Evolutionary conservation across 768 basidiomycete species (phyloP), one percentile per base, ranked within the genome.

Genomic region (Suillus placidus): DNA sequence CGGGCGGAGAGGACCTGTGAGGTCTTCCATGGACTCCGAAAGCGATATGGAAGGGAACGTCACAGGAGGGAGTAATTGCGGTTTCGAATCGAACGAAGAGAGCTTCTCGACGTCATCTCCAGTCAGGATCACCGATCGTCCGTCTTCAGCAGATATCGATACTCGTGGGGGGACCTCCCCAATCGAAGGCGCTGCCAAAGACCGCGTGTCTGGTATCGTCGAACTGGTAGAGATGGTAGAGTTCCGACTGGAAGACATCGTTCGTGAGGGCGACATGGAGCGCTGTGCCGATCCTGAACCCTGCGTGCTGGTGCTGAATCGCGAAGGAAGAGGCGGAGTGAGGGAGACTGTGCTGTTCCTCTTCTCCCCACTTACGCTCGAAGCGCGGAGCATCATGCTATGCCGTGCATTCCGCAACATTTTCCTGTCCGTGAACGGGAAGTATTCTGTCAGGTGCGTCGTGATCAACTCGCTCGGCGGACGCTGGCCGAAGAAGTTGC

Each of bases 391-490:
- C 84, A 96, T 86, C 85, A 97, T 93, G 72, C 93, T 95, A 74
- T 97, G 88, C 60, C 97, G 82, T 12, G 92, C 91, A 8, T 94
- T 94, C 60, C 95, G 89, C 47, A 99, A 81, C 43, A 93, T 91
- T 79, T 91, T 95, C 80, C 91, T 94, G 82, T 97, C 95, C 4
- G 94, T 89, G 68, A 86, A 85, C 1, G 97, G 97, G 87, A 99
- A 99, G 82, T 92, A 99, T 67, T 97, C 96, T 23, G 91, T 88
- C 60, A 99, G 78, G 74, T 99, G 96, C 8, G 84, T 97, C 32
- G 96, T 93, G 80, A 99, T 99, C 68, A 99, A 88, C 77, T 99
- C 97, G 79, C 92, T 94, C 0, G 97, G 96, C 0, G 97, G 97
- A 47, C 97, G 92, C 72, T 98, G 97, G 18, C 97, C 97, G 71